phyloP scores from a whole-genome alignment of 805 yeast species.

The Candida ascalaphidarum region DNA sequence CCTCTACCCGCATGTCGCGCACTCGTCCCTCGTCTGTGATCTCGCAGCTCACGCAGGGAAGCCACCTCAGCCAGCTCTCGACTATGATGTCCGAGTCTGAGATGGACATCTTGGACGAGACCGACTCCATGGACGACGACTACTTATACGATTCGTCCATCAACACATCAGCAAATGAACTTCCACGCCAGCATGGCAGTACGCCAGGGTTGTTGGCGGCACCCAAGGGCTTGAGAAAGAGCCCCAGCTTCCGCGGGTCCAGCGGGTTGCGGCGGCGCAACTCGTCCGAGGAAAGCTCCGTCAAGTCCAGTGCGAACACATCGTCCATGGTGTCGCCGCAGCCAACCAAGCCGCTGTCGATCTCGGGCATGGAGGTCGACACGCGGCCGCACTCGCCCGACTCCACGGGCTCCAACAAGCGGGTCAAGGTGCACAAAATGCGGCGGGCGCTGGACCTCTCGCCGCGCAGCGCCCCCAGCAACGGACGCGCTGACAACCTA shows the following conservation, averaged over 20 bases:
- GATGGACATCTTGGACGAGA: slow-evolving; percentile 28
- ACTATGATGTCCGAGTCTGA: slow-evolving; percentile 36
- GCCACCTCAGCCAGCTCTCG: slow-evolving; percentile 33
- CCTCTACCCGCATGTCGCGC: slow-evolving; percentile 6
- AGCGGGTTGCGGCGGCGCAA: no score
- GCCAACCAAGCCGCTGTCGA: slow-evolving; percentile 4
- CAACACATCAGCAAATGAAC: slow-evolving; percentile 23
- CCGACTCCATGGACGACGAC: slow-evolving; percentile 29
- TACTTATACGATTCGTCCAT: slow-evolving; percentile 30
- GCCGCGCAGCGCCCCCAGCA: slow-evolving; percentile 1
- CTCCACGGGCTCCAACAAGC: background rate
- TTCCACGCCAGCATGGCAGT: no score
- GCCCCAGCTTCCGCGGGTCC: no score
- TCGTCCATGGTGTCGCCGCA: slow-evolving; percentile 7
- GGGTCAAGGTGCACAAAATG: no score
- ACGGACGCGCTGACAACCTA: slow-evolving; percentile 1
- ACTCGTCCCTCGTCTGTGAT: slow-evolving; percentile 33
- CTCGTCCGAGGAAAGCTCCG: no score
- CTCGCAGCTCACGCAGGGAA: slow-evolving; percentile 29
- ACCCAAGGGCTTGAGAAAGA: background rate
- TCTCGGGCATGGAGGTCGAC: background rate
- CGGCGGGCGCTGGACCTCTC: background rate
- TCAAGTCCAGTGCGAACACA: no score
- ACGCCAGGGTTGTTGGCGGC: no score
- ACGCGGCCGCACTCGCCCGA: background rate